Conservation (phyloP, 371 early-diverging fungal genomes). For the Mortierella sp. region DNA sequence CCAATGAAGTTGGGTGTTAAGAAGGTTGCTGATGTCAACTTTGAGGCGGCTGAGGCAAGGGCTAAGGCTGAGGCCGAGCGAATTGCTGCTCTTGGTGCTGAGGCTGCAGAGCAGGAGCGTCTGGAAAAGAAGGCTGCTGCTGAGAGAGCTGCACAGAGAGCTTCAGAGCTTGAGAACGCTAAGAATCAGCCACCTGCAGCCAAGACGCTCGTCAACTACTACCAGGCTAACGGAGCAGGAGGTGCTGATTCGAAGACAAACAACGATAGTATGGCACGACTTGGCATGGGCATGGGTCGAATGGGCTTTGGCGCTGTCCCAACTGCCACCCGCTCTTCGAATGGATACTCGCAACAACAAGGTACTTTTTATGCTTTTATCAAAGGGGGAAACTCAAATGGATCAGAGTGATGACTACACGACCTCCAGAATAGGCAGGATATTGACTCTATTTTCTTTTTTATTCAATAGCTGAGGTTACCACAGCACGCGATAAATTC, state of each 20-base stretch:
- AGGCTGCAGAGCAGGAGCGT: conserved; percentile 70
- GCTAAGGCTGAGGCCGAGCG: conserved; percentile 88
- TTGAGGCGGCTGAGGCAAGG: conserved; percentile 92
- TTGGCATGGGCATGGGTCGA: conserved; percentile 86
- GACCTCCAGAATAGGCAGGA: too few species aligned
- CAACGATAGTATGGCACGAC: conserved; percentile 71
- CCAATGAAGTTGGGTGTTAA: conserved; percentile 86
- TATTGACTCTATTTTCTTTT: neutral
- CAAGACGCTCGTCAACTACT: conserved; percentile 35
- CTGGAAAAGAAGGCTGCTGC: conserved; percentile 46
- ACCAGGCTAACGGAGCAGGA: conserved; percentile 49
- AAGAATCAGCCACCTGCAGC: conserved; percentile 32
- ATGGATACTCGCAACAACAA: conserved; percentile 26
- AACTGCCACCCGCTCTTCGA: conserved; percentile 18
- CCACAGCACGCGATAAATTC: conserved; percentile 73
- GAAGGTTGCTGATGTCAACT: conserved; percentile 84
- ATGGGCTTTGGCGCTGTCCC: conserved; percentile 73
- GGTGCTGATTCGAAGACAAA: conserved; percentile 18
- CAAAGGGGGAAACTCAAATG: too few species aligned
- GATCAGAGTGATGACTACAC: too few species aligned
- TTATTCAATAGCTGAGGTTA: conserved; percentile 37
- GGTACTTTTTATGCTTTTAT: conserved; percentile 27
- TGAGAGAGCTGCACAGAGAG: conserved; percentile 41
- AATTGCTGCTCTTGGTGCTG: conserved; percentile 78
- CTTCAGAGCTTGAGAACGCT: conserved; percentile 30